Percentiles rank a stretch among this genome's conserved stretches.
Conservation (phyloP, 257 asterid species). For the Thymus quinquecostatus region DNA sequence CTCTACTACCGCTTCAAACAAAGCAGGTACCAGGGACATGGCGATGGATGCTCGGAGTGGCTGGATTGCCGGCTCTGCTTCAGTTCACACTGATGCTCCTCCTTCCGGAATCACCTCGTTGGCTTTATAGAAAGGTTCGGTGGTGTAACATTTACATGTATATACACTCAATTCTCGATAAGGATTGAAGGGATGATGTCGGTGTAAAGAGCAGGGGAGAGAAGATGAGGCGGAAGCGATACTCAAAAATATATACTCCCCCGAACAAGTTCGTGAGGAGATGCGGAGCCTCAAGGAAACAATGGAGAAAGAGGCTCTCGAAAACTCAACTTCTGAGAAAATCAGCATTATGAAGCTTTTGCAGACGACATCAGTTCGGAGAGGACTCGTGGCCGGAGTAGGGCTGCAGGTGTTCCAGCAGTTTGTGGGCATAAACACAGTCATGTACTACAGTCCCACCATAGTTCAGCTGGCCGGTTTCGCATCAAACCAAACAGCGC, state of each 20-base stretch:
- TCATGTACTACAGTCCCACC: constrained; percentile 49
- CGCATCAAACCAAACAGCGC: constrained; percentile 44
- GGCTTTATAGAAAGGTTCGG: constrained; percentile 52
- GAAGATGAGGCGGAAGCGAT: constrained; percentile 45
- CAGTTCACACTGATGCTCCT: constrained; percentile 46
- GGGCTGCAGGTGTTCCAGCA: constrained; percentile 50
- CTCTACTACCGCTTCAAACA: background rate
- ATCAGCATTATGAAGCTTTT: constrained; percentile 35
- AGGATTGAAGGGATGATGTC: background rate
- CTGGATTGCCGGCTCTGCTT: constrained; percentile 47
- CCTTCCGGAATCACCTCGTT: constrained; percentile 52
- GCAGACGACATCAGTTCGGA: constrained; percentile 36
- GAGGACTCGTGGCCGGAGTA: constrained; percentile 50
- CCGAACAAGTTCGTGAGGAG: constrained; percentile 38
- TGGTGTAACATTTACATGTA: background rate
- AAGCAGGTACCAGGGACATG: constrained; percentile 53
- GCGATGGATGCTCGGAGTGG: constrained; percentile 68
- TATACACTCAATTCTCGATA: background rate
- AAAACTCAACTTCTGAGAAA: constrained; percentile 32
- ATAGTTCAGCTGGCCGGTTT: constrained; percentile 48
- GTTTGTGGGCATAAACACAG: constrained; percentile 51
- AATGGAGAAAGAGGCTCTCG: constrained; percentile 36
- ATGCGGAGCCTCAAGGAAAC: constrained; percentile 43
- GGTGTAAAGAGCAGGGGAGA: constrained; percentile 36
- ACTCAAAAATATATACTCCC: constrained; percentile 42